Evolutionary conservation across 495 filamentous ascomycete species (phyloP).

Genomic region (Hypoxylon rickii): DNA sequence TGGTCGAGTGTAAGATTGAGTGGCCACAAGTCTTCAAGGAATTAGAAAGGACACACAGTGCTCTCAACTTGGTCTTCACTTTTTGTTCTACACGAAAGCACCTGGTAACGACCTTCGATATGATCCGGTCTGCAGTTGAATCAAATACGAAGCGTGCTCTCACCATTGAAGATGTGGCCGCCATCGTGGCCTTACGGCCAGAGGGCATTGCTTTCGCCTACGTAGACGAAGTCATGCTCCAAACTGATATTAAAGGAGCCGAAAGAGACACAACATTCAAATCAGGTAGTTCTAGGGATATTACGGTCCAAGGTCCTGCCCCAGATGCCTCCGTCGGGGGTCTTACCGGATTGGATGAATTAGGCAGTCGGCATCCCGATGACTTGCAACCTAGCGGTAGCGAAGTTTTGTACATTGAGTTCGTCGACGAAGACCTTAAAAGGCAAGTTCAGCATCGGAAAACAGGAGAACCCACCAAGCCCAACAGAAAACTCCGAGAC

Average conservation of each 20-base stretch:
- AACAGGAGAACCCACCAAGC: conserved; percentile 70
- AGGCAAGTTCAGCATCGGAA: conserved; percentile 71
- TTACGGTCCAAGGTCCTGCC: conserved; percentile 45
- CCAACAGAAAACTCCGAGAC: conserved; percentile 65
- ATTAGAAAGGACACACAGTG: conserved; percentile 77
- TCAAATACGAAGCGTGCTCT: conserved; percentile 74
- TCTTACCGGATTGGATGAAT: conserved; percentile 49
- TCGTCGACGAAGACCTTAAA: conserved; percentile 88
- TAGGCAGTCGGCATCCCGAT: conserved; percentile 39
- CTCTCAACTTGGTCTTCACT: conserved; percentile 90
- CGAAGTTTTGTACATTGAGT: conserved; percentile 87
- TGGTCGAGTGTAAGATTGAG: conserved; percentile 39
- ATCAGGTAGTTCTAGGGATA: conserved; percentile 45
- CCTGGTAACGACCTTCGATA: conserved; percentile 87
- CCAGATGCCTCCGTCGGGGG: conserved; percentile 56
- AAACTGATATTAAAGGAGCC: conserved; percentile 75
- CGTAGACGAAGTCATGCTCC: conserved; percentile 78
- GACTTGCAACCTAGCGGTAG: conserved; percentile 46
- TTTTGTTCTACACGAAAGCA: conserved; percentile 94
- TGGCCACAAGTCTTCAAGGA: conserved; percentile 78
- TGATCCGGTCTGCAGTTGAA: conserved; percentile 82
- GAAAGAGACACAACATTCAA: conserved; percentile 57
- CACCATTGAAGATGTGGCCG: conserved; percentile 75
- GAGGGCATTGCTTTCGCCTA: conserved; percentile 80
- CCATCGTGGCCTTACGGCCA: conserved; percentile 77